Conservation (phyloP, 805 yeast genomes). For the Metschnikowia kofuensis region DNA sequence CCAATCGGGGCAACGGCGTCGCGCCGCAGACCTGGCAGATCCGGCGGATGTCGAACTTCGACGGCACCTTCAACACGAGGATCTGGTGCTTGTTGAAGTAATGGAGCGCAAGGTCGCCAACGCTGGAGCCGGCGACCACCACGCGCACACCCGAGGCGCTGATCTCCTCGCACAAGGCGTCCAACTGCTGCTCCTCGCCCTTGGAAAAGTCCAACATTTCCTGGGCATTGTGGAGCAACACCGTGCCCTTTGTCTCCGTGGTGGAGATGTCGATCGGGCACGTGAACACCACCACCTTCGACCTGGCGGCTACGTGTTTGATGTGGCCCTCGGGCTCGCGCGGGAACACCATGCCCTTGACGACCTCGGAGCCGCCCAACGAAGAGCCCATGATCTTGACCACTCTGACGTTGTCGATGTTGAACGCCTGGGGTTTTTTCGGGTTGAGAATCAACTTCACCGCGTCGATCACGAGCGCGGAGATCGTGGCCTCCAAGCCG, state of each 20-base stretch:
- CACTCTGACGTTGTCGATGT: conserved; percentile 90
- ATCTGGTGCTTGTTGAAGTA: conserved; percentile 85
- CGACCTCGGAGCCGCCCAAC: conserved; percentile 67
- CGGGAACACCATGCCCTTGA: conserved; percentile 98
- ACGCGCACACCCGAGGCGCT: conserved; percentile 82
- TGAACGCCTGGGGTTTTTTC: conserved; percentile 62
- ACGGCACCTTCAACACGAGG: conserved; percentile 82
- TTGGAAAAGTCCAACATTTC: conserved; percentile 95
- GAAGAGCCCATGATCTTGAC: conserved; percentile 96
- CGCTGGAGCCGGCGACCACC: conserved; percentile 89
- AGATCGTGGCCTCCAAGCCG: conserved; percentile 77
- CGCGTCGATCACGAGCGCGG: conserved; percentile 81
- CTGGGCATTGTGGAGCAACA: conserved; percentile 88
- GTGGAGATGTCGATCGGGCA: conserved; percentile 93
- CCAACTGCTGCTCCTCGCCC: conserved; percentile 95
- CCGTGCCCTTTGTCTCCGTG: conserved; percentile 99
- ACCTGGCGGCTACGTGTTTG: conserved; percentile 54
- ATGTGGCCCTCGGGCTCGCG: conserved; percentile 94
- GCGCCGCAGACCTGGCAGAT: conserved; percentile 96
- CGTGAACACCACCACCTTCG: conserved; percentile 89
- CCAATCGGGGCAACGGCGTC: conserved; percentile 88
- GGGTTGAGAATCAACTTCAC: conserved; percentile 72
- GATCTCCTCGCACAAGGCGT: conserved; percentile 77
- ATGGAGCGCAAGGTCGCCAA: conserved; percentile 92
- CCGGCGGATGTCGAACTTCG: conserved; percentile 92